Percentiles rank a stretch among this genome's conserved stretches.
phyloP scores from a whole-genome alignment of 805 yeast species.

The Spathaspora sp. region DNA sequence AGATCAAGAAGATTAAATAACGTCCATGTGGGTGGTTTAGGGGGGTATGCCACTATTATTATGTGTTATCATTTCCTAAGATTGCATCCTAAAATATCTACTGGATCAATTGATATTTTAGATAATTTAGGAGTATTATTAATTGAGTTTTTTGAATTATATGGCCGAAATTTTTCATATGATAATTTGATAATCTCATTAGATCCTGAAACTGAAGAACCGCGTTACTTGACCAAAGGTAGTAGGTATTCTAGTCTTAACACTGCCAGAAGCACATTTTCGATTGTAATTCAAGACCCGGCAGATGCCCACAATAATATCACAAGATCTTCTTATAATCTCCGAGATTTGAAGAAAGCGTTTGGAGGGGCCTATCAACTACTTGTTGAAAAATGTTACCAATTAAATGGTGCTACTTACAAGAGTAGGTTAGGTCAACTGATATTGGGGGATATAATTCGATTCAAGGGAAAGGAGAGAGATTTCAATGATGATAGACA shows the following conservation, averaged over 20 bases:
- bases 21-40: slow-evolving; percentile 91
- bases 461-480: slow-evolving; percentile 68
- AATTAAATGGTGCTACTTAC: slow-evolving; percentile 61
- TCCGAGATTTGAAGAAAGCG: slow-evolving; percentile 75
- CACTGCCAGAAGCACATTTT: slow-evolving; percentile 50
- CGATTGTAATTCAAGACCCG: slow-evolving; percentile 85
- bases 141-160: slow-evolving; percentile 88
- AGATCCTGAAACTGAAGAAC: slow-evolving; percentile 45
- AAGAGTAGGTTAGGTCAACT: slow-evolving; percentile 67
- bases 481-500: slow-evolving; percentile 75
- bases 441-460: slow-evolving; percentile 75
- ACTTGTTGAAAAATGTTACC: slow-evolving; percentile 71
- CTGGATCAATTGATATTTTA: slow-evolving; percentile 61
- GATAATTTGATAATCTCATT: slow-evolving; percentile 72
- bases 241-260: slow-evolving; percentile 44
- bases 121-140: slow-evolving; percentile 82
- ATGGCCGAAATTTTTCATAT: slow-evolving; percentile 86
- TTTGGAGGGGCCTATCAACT: slow-evolving; percentile 86
- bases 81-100: slow-evolving; percentile 72
- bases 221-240: slow-evolving; percentile 61
- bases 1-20: slow-evolving; percentile 74
- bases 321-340: slow-evolving; percentile 78
- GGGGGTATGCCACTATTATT: slow-evolving; percentile 92
- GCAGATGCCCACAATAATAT: slow-evolving; percentile 80
- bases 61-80: slow-evolving; percentile 73